Evolutionary conservation across 2,329 filamentous ascomycete species (phyloP).

Genomic region (Pseudocercospora eumusae): DNA sequence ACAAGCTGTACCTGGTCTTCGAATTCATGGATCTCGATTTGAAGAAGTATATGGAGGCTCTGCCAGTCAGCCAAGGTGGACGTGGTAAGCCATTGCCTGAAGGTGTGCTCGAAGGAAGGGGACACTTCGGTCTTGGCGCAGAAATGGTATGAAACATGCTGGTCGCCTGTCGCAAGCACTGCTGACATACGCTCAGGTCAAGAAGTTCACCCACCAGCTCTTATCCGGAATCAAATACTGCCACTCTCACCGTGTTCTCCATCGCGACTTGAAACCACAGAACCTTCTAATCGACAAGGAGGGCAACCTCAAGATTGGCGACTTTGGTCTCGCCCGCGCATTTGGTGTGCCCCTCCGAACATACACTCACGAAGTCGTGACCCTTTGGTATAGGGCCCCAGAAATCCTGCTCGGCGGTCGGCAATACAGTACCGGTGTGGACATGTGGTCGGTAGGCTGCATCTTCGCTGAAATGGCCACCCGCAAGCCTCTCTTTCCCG

Average conservation of each 20-base stretch:
- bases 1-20: constrained; percentile 99
- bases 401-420: constrained; percentile 91
- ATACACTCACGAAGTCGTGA: constrained; percentile 97
- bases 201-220: constrained; percentile 98
- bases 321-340: constrained; percentile 89
- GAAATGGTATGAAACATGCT: constrained; percentile 59
- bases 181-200: constrained; percentile 86
- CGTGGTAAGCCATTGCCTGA: constrained; percentile 83
- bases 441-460: constrained; percentile 98
- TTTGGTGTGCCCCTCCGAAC: constrained; percentile 98
- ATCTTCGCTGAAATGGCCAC: constrained; percentile 99
- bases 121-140: constrained; percentile 71
- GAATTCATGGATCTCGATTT: constrained; percentile 98
- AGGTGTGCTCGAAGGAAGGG: constrained; percentile 51
- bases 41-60: constrained; percentile 96
- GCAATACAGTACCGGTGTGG: constrained; percentile 99
- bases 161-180: constrained; percentile 81
- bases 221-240: constrained; percentile 96
- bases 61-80: constrained; percentile 80
- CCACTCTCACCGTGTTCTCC: constrained; percentile 93
- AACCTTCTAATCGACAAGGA: constrained; percentile 94
- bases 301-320: constrained; percentile 85
- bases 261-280: constrained; percentile 93
- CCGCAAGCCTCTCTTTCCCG: constrained; percentile 89
- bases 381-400: constrained; percentile 94